Percentiles rank a stretch among this genome's conserved stretches.
Conservation (phyloP, 176 grass and related monocot genomes). For the Oropetium thomaeum region DNA sequence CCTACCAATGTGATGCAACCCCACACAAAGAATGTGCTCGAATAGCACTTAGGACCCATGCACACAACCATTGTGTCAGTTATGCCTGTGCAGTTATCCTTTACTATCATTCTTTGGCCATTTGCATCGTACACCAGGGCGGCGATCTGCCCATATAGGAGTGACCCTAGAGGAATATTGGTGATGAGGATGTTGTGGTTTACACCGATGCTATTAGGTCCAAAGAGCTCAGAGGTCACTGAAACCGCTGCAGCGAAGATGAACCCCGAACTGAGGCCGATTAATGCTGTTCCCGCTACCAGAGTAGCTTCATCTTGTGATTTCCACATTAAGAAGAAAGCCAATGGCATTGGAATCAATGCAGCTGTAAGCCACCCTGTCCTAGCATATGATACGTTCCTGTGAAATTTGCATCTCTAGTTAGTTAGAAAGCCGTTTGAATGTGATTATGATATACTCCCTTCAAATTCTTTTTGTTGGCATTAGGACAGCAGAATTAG, state of each 20-base stretch:
- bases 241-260: conserved; percentile 85
- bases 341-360: conserved; percentile 65
- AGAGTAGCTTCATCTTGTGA: conserved; percentile 37
- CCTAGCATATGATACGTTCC: conserved; percentile 71
- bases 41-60: conserved; percentile 88
- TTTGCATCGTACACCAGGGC: conserved; percentile 77
- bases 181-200: conserved; percentile 98
- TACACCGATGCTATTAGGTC: conserved; percentile 69
- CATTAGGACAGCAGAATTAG: neutral
- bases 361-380: conserved; percentile 78
- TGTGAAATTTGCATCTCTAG: conserved; percentile 25
- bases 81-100: conserved; percentile 30
- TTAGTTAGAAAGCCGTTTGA: neutral
- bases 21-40: conserved; percentile 66
- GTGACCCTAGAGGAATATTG: conserved; percentile 85
- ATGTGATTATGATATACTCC: neutral
- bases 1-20: conserved; percentile 65
- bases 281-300: conserved; percentile 59
- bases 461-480: neutral
- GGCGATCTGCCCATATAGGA: conserved; percentile 82
- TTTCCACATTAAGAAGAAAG: conserved; percentile 70
- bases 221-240: conserved; percentile 89
- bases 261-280: conserved; percentile 85
- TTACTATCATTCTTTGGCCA: conserved; percentile 24
- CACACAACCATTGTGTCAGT: conserved; percentile 61